Conservation (phyloP, 441 rosid species). For the Adansonia rubrostipa region DNA sequence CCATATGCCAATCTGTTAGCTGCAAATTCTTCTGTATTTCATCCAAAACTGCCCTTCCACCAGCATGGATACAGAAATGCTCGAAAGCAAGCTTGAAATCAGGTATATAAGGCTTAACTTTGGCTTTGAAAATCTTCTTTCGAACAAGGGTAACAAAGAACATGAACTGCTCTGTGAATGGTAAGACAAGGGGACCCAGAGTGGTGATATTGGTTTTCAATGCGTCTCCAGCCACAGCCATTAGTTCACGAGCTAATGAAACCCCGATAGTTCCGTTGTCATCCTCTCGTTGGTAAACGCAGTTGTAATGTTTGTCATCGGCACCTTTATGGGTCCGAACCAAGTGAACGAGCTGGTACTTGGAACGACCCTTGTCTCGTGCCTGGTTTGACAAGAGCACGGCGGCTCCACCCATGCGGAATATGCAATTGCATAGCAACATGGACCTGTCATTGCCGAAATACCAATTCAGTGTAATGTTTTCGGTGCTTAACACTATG, state of each 20-base stretch:
- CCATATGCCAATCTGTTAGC: conserved; percentile 78
- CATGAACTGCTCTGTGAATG: conserved; percentile 69
- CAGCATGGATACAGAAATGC: conserved; percentile 90
- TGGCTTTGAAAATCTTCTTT: conserved; percentile 60
- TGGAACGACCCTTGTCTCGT: conserved; percentile 59
- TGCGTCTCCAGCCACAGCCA: conserved; percentile 83
- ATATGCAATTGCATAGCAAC: conserved; percentile 79
- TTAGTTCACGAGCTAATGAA: conserved; percentile 69
- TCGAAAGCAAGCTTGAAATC: conserved; percentile 80
- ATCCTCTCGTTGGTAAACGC: conserved; percentile 77
- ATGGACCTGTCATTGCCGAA: conserved; percentile 81
- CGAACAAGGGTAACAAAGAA: conserved; percentile 60
- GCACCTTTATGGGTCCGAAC: conserved; percentile 88
- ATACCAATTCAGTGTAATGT: conserved; percentile 63
- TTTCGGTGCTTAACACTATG: conserved; percentile 5
- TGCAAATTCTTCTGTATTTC: conserved; percentile 70
- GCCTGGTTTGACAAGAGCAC: conserved; percentile 69
- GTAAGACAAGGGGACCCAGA: conserved; percentile 83
- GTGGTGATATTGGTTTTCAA: conserved; percentile 77
- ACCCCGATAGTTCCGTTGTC: conserved; percentile 67
- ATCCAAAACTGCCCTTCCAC: conserved; percentile 44
- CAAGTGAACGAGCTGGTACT: conserved; percentile 67
- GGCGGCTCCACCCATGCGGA: conserved; percentile 90
- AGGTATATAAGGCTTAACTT: conserved; percentile 75
- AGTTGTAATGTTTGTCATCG: conserved; percentile 60